phyloP scores from a whole-genome alignment of 2,329 filamentous ascomycete species.

The Cladosporium austrohemisphaericum region DNA sequence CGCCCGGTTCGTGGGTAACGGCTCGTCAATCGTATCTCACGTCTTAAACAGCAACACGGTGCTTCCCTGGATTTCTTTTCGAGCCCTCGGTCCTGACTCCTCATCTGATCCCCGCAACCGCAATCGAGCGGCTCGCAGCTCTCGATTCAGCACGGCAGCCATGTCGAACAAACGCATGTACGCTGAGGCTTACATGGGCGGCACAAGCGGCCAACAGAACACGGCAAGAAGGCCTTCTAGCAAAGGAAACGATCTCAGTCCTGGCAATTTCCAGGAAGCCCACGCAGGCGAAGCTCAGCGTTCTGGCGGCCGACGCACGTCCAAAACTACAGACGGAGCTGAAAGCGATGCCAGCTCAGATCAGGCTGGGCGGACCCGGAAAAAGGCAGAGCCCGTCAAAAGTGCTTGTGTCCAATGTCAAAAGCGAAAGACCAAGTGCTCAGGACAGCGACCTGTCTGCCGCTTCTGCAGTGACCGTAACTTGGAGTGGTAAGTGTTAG shows the following conservation, averaged over 20 bases:
- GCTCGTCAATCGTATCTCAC: slow-evolving; percentile 1
- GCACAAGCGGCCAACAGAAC: neutral
- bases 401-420: slow-evolving; percentile 15
- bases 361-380: neutral
- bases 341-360: slow-evolving; percentile 12
- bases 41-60: slow-evolving; percentile 1
- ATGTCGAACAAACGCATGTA: slow-evolving; percentile 7
- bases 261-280: neutral
- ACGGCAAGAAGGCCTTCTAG: neutral
- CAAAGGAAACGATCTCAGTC: neutral
- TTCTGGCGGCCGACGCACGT: neutral
- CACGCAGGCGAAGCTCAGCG: neutral
- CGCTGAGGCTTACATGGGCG: neutral
- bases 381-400: slow-evolving; percentile 15
- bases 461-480: slow-evolving; percentile 12
- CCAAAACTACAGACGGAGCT: neutral
- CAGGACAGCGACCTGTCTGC: slow-evolving; percentile 12
- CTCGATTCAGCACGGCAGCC: neutral
- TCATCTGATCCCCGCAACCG: neutral
- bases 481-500: no score
- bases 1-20: no score
- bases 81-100: neutral
- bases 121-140: neutral
- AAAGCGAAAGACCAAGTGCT: slow-evolving; percentile 15
- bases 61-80: no score